A percentile compares a stretch with the other conserved stretches of the same genome.
These are phyloP conservation scores for Venturia effusa DNA, from an alignment of 2,329 filamentous ascomycete species.

Conservation along the genomic window DNA sequence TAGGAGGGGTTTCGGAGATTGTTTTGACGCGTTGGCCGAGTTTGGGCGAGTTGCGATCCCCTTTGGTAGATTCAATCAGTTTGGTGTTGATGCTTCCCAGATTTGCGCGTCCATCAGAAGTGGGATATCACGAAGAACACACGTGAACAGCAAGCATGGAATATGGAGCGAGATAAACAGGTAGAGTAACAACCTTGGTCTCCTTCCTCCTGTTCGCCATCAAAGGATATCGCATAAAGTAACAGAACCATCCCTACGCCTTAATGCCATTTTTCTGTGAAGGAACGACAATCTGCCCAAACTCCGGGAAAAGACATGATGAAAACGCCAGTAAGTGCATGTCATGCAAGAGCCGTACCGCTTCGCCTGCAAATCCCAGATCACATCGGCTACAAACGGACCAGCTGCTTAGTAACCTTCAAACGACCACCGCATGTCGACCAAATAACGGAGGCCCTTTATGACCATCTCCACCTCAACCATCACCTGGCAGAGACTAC, in stretches of 20 bases:
- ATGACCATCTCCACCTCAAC: not conserved
- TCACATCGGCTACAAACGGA: not conserved
- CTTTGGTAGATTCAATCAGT: not conserved
- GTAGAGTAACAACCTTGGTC: not conserved
- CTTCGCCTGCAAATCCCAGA: not conserved
- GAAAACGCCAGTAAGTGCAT: conserved; percentile 6
- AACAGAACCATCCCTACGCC: not conserved
- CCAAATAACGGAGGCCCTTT: not conserved
- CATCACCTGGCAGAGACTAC: not conserved
- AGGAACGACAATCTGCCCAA: not conserved
- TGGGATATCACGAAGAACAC: not conserved
- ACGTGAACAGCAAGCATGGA: not conserved
- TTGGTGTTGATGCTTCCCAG: not conserved
- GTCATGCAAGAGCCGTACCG: not conserved
- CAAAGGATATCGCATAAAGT: not conserved
- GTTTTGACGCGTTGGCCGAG: not conserved
- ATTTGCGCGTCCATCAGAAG: not conserved
- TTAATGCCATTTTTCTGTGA: not conserved
- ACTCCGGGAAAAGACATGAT: not conserved
- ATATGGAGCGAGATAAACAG: not conserved
- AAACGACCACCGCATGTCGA: not conserved
- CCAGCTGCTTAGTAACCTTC: not conserved
- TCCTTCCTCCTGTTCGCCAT: not conserved
- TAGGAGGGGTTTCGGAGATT: too few species aligned
- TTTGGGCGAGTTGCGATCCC: not conserved